phyloP scores from a whole-genome alignment of 495 filamentous ascomycete genomes.

The Darksidea phi region DNA sequence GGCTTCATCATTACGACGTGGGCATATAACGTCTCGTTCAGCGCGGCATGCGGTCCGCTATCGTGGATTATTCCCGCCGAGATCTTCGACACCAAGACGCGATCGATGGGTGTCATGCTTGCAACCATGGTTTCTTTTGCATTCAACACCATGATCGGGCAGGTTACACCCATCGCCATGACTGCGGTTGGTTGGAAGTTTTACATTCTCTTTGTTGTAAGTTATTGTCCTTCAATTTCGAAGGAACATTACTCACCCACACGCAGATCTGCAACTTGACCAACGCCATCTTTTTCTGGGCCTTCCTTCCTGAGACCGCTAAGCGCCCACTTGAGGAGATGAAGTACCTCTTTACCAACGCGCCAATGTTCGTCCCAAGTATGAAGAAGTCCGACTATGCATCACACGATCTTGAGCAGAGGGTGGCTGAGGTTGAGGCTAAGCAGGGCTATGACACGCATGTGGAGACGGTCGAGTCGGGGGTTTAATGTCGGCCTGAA shows the following conservation, averaged over 20 bases:
- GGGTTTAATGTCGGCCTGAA: not conserved
- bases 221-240: not conserved
- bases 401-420: conserved; percentile 46
- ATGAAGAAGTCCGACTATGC: conserved; percentile 45
- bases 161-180: conserved; percentile 64
- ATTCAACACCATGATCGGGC: conserved; percentile 73
- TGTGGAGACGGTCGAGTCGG: not conserved
- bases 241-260: conserved; percentile 1
- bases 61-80: conserved; percentile 68
- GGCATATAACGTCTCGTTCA: conserved; percentile 70
- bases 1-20: conserved; percentile 72
- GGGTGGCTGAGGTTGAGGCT: conserved; percentile 47
- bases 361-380: conserved; percentile 63
- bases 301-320: conserved; percentile 62
- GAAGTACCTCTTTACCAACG: conserved; percentile 68
- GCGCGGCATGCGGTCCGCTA: conserved; percentile 61
- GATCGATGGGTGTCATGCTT: conserved; percentile 65
- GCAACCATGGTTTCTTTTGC: conserved; percentile 65
- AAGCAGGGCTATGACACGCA: conserved; percentile 40
- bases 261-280: conserved; percentile 50
- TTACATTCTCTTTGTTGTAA: conserved; percentile 58
- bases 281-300: conserved; percentile 67
- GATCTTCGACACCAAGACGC: conserved; percentile 67
- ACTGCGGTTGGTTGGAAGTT: conserved; percentile 51
- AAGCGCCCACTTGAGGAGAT: conserved; percentile 68